phyloP scores from a whole-genome alignment of 305 asterid species.

The Rubia tinctorum region DNA sequence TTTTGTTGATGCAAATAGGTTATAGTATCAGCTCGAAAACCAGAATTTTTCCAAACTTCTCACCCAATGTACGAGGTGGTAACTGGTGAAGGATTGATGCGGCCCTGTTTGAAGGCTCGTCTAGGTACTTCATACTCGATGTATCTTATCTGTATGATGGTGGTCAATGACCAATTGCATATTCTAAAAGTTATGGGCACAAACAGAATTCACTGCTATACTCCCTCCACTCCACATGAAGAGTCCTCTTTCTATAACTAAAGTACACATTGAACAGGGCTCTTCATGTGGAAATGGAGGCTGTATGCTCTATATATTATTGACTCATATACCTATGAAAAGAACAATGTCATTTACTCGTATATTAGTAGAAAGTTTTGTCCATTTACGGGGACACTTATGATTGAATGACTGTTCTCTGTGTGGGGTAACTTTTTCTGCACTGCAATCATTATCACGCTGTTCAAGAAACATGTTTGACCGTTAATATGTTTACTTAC shows the following conservation, averaged over 20 bases:
- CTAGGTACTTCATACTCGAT: slow-evolving; percentile 48
- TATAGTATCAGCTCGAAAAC: slow-evolving; percentile 90
- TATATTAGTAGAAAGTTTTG: not conserved
- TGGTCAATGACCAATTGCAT: not conserved
- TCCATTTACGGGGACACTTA: not conserved
- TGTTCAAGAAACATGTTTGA: too few species aligned
- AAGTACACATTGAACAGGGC: not conserved
- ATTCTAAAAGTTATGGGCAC: slow-evolving; percentile 1
- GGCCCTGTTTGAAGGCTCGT: slow-evolving; percentile 81
- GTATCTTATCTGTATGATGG: not conserved
- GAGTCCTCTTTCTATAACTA: not conserved
- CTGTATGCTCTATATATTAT: too few species aligned
- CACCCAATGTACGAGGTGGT: slow-evolving; percentile 95
- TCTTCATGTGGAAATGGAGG: not conserved
- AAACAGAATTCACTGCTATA: not conserved
- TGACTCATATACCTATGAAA: not conserved
- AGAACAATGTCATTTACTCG: not conserved
- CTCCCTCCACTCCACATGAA: not conserved
- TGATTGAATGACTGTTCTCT: not conserved
- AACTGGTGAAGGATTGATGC: slow-evolving; percentile 92
- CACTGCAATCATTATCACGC: too few species aligned
- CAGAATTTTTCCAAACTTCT: slow-evolving; percentile 87
- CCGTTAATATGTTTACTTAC: too few species aligned
- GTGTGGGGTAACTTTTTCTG: not conserved
- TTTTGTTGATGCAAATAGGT: slow-evolving; percentile 40